Conservation (phyloP, 2,329 filamentous ascomycete genomes). For the Fusarium luffae region DNA sequence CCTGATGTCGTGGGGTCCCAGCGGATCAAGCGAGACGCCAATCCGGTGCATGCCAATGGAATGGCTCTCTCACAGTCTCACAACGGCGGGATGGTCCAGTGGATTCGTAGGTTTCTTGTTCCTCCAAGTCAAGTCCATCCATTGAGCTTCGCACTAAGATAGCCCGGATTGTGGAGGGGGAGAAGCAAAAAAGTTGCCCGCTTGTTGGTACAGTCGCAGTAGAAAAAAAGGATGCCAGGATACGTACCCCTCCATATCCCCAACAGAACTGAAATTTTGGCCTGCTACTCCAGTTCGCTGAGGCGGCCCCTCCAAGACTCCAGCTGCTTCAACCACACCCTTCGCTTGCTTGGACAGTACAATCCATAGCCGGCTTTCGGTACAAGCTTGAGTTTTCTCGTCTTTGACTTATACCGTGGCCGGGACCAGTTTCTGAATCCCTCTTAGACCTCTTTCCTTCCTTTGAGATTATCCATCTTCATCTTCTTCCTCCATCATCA, state of each 20-base stretch:
- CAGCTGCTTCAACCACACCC: constrained; percentile 42
- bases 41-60: constrained; percentile 46
- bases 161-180: constrained; percentile 41
- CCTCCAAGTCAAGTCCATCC: constrained; percentile 21
- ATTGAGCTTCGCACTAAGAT: constrained; percentile 40
- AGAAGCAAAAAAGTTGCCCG: constrained; percentile 28
- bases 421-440: constrained; percentile 41
- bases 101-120: constrained; percentile 27
- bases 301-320: constrained; percentile 44
- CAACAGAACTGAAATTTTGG: constrained; percentile 57
- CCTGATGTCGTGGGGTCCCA: constrained; percentile 41
- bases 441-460: constrained; percentile 43
- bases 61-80: constrained; percentile 35
- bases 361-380: constrained; percentile 35
- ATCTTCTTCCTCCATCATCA: constrained; percentile 37
- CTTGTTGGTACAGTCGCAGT: constrained; percentile 23
- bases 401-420: constrained; percentile 48
- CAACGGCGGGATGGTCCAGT: constrained; percentile 34
- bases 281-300: constrained; percentile 45
- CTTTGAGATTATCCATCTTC: constrained; percentile 47
- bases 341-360: constrained; percentile 26
- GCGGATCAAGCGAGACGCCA: constrained; percentile 46
- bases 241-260: constrained; percentile 52
- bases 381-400: constrained; percentile 44
- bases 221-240: constrained; percentile 39